A percentile compares a stretch with the other conserved stretches of the same genome.
Evolutionary conservation across 192 early-diverging fungal genomes (phyloP).

Genomic region (Coemansia sp.): DNA sequence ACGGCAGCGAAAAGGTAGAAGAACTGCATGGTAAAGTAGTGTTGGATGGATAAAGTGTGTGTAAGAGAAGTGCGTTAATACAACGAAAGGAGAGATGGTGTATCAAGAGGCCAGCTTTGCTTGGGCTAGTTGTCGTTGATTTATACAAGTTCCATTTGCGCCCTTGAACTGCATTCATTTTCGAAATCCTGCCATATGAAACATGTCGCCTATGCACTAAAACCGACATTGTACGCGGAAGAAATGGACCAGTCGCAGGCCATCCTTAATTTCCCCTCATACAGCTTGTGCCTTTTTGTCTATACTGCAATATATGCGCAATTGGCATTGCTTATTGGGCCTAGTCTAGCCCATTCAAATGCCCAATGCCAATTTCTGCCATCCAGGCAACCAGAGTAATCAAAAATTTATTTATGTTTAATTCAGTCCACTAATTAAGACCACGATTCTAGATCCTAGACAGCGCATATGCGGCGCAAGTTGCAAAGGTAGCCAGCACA

Average conservation of each 20-base stretch:
- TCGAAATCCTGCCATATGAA: slow-evolving; percentile 3
- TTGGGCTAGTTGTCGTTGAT: not conserved
- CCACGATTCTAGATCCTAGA: slow-evolving; percentile 11
- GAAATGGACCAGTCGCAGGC: not conserved
- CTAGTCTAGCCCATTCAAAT: not conserved
- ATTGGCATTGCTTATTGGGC: not conserved
- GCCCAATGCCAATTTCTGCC: not conserved
- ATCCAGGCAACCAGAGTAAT: not conserved
- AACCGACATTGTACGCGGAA: not conserved
- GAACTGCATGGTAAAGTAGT: too few species aligned
- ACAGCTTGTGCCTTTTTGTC: not conserved
- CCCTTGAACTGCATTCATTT: not conserved
- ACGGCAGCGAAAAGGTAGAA: not conserved
- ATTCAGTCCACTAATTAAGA: not conserved
- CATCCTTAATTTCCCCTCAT: not conserved
- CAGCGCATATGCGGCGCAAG: slow-evolving; percentile 34
- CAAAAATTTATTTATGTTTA: not conserved
- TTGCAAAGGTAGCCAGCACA: slow-evolving; percentile 17
- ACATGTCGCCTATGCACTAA: not conserved
- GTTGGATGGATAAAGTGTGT: not conserved
- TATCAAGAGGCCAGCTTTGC: not conserved
- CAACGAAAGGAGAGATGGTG: not conserved
- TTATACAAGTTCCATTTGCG: not conserved
- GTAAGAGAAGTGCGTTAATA: not conserved
- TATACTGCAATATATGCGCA: not conserved